Conservation (phyloP, 768 basidiomycete species). For the Kwoniella bestiolae region DNA sequence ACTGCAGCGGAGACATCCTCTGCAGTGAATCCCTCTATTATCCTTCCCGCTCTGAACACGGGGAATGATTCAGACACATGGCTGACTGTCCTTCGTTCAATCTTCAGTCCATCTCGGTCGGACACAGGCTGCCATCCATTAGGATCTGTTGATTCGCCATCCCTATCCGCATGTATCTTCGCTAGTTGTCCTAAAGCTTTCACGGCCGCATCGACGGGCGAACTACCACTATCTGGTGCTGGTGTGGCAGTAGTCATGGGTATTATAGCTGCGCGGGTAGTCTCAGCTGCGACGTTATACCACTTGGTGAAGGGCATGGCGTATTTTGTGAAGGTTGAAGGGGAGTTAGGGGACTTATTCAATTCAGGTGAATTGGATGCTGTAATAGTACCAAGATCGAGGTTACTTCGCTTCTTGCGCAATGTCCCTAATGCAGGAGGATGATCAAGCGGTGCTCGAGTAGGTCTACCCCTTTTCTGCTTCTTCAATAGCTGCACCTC, state of each 20-base stretch:
- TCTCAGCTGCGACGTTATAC: constrained; percentile 49
- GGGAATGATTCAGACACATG: constrained; percentile 80
- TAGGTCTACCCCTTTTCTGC: constrained; percentile 83
- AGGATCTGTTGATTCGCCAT: constrained; percentile 60
- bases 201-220: constrained; percentile 62
- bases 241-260: constrained; percentile 44
- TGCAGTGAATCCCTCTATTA: constrained; percentile 89
- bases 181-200: constrained; percentile 82
- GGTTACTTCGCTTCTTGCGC: constrained; percentile 42
- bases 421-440: constrained; percentile 60
- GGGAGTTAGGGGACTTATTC: constrained; percentile 51
- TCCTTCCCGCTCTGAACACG: constrained; percentile 83
- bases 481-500: constrained; percentile 82
- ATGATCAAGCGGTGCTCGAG: constrained; percentile 88
- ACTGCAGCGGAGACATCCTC: constrained; percentile 81
- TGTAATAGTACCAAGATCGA: constrained; percentile 31
- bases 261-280: constrained; percentile 49
- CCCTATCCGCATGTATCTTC: constrained; percentile 65
- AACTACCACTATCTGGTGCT: constrained; percentile 22
- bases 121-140: constrained; percentile 76
- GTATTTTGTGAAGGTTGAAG: constrained; percentile 32
- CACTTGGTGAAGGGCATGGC: constrained; percentile 44
- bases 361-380: constrained; percentile 48
- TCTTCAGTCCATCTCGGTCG: constrained; percentile 71
- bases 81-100: constrained; percentile 75